These are phyloP conservation scores for Saussurea involucrata DNA, from an alignment of 129 eudicot genomes.

Conservation along the genomic window DNA sequence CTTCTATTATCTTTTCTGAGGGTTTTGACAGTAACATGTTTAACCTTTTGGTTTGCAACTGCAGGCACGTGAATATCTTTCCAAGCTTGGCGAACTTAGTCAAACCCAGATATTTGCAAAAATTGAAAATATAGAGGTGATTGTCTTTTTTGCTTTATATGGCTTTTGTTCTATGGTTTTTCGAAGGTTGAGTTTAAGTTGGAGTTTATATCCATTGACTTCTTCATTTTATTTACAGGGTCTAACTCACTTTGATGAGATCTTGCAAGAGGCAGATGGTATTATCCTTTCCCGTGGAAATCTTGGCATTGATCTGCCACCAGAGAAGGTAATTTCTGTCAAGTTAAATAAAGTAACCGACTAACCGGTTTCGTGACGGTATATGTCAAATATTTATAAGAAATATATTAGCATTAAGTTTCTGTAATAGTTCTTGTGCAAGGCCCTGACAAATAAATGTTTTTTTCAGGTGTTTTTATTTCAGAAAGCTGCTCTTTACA, in stretches of 20 bases:
- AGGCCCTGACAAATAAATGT: neutral
- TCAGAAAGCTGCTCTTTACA: constrained; percentile 68
- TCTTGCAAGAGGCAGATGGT: constrained; percentile 96
- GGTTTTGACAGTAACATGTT: neutral
- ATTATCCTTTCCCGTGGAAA: constrained; percentile 99
- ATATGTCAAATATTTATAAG: neutral
- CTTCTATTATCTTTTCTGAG: neutral
- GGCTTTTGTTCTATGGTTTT: neutral
- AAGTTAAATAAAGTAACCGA: neutral
- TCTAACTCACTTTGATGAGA: constrained; percentile 93
- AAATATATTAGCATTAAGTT: neutral
- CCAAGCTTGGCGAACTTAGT: constrained; percentile 83
- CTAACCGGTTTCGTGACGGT: neutral
- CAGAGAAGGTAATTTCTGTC: constrained; percentile 71
- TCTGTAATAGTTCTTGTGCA: neutral
- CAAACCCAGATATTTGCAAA: constrained; percentile 97
- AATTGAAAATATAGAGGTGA: constrained; percentile 88
- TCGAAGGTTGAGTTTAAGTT: neutral
- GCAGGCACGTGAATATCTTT: constrained; percentile 84
- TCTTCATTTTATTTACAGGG: constrained; percentile 47
- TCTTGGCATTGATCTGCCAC: constrained; percentile 97
- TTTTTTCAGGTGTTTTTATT: constrained; percentile 61
- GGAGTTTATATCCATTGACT: neutral
- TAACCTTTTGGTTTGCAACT: constrained; percentile 9
- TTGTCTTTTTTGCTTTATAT: neutral